A percentile compares a stretch with the other conserved stretches of the same genome.
These are phyloP conservation scores for Mycena filopes DNA, from an alignment of 768 basidiomycete genomes.

Conservation along the genomic window DNA sequence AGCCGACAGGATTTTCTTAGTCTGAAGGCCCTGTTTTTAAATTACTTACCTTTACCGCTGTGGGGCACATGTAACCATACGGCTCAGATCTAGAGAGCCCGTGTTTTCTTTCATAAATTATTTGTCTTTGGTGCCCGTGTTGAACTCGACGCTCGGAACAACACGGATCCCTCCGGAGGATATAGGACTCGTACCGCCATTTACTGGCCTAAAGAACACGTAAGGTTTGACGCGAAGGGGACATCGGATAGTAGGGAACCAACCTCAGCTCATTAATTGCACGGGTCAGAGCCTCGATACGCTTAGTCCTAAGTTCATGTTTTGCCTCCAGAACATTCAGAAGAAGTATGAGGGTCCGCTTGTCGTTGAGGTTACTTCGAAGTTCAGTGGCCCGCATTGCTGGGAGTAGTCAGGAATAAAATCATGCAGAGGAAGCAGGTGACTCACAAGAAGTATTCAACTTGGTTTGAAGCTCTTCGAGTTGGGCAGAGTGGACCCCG, in stretches of 20 bases:
- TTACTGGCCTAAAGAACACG: no score
- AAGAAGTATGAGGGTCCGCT: slow-evolving; percentile 7
- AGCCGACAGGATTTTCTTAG: no score
- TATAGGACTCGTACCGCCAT: no score
- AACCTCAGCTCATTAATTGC: background rate
- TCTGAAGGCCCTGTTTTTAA: no score
- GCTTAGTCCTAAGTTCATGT: slow-evolving; percentile 3
- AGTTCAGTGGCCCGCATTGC: background rate
- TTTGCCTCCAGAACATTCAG: slow-evolving; percentile 22
- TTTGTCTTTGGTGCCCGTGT: no score
- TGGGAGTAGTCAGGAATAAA: background rate
- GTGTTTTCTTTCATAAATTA: no score
- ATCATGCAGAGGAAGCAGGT: background rate
- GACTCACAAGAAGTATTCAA: background rate
- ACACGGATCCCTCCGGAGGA: no score
- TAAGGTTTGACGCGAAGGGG: no score
- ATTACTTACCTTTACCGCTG: no score
- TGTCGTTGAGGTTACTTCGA: slow-evolving; percentile 7
- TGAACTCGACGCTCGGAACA: no score
- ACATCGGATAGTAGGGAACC: background rate
- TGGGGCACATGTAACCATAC: no score
- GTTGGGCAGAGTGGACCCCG: slow-evolving; percentile 10
- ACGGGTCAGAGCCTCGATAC: slow-evolving; percentile 15
- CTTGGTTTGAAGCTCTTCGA: slow-evolving; percentile 11
- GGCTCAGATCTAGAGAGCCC: no score